A percentile compares a stretch with the other conserved stretches of the same genome.
Conservation (phyloP, 1,284 basidiomycete genomes). For the Termitomyces sp. region DNA sequence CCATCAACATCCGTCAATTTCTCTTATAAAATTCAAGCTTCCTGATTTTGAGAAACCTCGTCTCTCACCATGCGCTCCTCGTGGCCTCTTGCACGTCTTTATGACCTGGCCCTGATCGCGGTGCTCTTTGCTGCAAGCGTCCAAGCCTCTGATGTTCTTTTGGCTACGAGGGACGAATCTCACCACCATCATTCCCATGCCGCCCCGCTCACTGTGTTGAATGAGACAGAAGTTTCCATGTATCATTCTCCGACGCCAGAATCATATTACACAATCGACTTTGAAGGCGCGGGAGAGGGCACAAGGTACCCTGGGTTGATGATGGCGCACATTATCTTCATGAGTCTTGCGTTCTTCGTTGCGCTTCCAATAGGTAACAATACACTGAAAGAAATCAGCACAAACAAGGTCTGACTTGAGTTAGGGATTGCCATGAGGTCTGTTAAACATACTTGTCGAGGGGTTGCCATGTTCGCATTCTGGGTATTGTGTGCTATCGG, state of each 20-base stretch:
- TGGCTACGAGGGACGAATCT: constrained; percentile 21
- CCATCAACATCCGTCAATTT: constrained; percentile 5
- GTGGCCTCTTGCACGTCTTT: constrained; percentile 5
- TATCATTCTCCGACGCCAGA: constrained; percentile 64
- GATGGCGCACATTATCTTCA: constrained; percentile 58
- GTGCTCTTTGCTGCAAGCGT: constrained; percentile 13
- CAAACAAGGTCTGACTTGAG: neutral
- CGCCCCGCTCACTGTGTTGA: constrained; percentile 54
- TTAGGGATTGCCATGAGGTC: constrained; percentile 74
- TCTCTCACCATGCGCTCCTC: constrained; percentile 13
- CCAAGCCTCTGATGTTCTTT: constrained; percentile 11
- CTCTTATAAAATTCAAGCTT: constrained; percentile 12
- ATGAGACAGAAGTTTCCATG: constrained; percentile 66
- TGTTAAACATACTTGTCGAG: constrained; percentile 60
- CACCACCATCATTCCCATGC: constrained; percentile 45
- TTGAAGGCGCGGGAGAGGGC: constrained; percentile 45
- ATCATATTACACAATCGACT: constrained; percentile 76
- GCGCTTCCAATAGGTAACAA: constrained; percentile 66
- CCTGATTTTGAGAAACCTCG: constrained; percentile 1
- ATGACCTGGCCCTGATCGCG: constrained; percentile 7
- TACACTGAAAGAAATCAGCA: constrained; percentile 1
- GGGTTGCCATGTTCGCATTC: constrained; percentile 52
- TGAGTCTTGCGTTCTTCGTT: constrained; percentile 72
- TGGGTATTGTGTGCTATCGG: constrained; percentile 53
- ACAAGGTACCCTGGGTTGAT: constrained; percentile 60